Percentiles rank a stretch among this genome's conserved stretches.
Conservation (phyloP, 1,284 basidiomycete species). For the Naganishia liquefaciens region DNA sequence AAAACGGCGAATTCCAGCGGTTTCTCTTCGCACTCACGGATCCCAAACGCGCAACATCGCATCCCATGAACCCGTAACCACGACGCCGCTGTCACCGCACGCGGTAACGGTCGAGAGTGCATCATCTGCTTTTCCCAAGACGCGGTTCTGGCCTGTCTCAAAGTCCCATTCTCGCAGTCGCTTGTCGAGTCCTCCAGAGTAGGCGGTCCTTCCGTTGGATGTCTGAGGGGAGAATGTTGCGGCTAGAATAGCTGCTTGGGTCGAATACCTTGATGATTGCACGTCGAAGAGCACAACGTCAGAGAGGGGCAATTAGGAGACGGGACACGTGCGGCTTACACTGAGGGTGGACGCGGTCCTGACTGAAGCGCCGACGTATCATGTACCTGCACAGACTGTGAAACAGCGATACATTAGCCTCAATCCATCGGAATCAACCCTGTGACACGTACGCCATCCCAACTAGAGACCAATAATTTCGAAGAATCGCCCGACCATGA, state of each 20-base stretch:
- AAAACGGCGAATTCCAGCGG: background rate
- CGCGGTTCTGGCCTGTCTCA: slow-evolving; percentile 51
- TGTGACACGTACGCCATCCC: slow-evolving; percentile 73
- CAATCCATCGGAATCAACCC: slow-evolving; percentile 12
- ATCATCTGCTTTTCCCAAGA: slow-evolving; percentile 53
- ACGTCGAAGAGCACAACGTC: slow-evolving; percentile 54
- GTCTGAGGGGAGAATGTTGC: slow-evolving; percentile 52
- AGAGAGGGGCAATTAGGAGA: slow-evolving; percentile 46
- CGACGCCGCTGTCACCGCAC: slow-evolving; percentile 54
- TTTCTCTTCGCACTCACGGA: slow-evolving; percentile 53
- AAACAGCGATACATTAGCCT: slow-evolving; percentile 21
- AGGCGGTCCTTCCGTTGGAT: slow-evolving; percentile 42
- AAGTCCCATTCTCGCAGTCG: slow-evolving; percentile 61
- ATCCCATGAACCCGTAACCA: slow-evolving; percentile 90
- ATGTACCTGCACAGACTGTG: slow-evolving; percentile 71
- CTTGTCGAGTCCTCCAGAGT: slow-evolving; percentile 55
- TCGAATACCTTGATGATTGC: slow-evolving; percentile 39
- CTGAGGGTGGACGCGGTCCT: slow-evolving; percentile 73
- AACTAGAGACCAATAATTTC: slow-evolving; percentile 75
- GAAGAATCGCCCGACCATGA: slow-evolving; percentile 79
- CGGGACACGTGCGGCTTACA: background rate
- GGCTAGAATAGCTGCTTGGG: slow-evolving; percentile 51
- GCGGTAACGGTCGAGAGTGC: slow-evolving; percentile 53
- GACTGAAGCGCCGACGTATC: slow-evolving; percentile 60
- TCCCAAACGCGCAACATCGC: slow-evolving; percentile 85